Evolutionary conservation across 768 basidiomycete species (phyloP), one percentile per base, ranked within the genome.

Genomic region (Mycena sanguinolenta): DNA sequence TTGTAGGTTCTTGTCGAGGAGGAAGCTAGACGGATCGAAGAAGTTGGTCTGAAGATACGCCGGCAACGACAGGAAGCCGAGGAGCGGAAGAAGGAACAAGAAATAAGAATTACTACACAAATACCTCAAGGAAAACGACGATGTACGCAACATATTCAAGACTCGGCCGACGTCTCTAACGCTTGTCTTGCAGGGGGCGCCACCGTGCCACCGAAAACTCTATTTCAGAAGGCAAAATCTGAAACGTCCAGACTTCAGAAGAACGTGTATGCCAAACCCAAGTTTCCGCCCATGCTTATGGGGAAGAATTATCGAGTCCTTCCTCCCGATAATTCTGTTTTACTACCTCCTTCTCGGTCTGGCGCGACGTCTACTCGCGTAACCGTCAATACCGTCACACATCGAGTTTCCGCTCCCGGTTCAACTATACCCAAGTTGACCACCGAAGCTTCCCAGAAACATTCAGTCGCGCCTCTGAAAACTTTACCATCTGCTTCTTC

Each of bases 141-240:
- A 76, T 92, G 91, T 92, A 80, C 78, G 89, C 77, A 34, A 49
- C 52, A 66, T 57, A 68, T 64, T 65, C 59, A 39, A 44, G 70
- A 68, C 58, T 52, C 63, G 46, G 52, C 74, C 66, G 73, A 50
- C n/a, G 62, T 34, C 75, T n/a, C 8, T 64, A 73, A 70, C 58
- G 10, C 44, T 49, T 58, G 25, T 65, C 46, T 63, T 71, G 42
- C 63, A 86, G 86, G 84, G 84, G 79, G 79, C 5, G 72, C 76
- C 54, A 77, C 76, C 39, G 54, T 78, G 13, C 85, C 80, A 72
- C 90, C 91, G 25, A 94, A 91, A 81, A 85, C 91, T 19, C 82
- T 95, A 23, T 91, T 95, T 73, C 91, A 95, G 82, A 94, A 92
- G 81, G 90, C 93, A 8, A 88, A 88, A 67, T 84, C 84, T 50